These are phyloP conservation scores for Phytopythium kandeliae DNA, from an alignment of 352 stramenopile genomes.

Conservation along the genomic window DNA sequence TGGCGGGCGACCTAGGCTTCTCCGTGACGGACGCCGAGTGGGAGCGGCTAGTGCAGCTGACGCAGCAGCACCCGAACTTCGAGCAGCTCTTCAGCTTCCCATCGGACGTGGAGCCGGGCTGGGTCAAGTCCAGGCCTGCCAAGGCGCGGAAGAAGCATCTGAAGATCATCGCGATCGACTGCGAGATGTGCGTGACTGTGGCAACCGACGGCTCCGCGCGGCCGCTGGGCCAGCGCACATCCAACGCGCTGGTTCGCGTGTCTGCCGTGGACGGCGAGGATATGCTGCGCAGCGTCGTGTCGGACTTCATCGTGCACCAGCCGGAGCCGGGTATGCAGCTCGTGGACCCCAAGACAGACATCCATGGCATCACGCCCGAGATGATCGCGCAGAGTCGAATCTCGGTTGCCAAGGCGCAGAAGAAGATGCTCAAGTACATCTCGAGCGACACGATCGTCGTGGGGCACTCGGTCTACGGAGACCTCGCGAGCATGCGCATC, in stretches of 20 bases:
- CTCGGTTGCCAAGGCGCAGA: conserved; percentile 63
- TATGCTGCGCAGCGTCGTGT: conserved; percentile 61
- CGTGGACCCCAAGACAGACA: conserved; percentile 76
- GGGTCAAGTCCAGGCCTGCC: conserved; percentile 43
- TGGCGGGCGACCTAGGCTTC: conserved; percentile 56
- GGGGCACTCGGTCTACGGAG: conserved; percentile 72
- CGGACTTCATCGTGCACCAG: conserved; percentile 82
- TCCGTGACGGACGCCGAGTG: conserved; percentile 51
- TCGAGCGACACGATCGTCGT: conserved; percentile 78
- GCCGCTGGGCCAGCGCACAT: conserved; percentile 9
- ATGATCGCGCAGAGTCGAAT: conserved; percentile 77
- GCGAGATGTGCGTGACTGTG: conserved; percentile 81
- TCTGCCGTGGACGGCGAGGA: conserved; percentile 79
- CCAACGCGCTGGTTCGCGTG: conserved; percentile 70
- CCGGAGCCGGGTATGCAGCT: conserved; percentile 52
- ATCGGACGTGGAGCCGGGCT: conserved; percentile 22
- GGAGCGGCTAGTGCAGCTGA: conserved; percentile 64
- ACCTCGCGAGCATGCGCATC: conserved; percentile 69
- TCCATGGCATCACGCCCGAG: conserved; percentile 72
- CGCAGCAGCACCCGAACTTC: conserved; percentile 52
- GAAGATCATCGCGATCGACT: conserved; percentile 78
- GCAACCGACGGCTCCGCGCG: conserved; percentile 10
- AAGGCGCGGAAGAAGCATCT: conserved; percentile 61
- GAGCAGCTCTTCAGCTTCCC: conserved; percentile 55
- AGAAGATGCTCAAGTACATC: conserved; percentile 84